These are phyloP conservation scores for Rhododendron kiyosumense DNA, from an alignment of 148 eudicot species.

Conservation along the genomic window DNA sequence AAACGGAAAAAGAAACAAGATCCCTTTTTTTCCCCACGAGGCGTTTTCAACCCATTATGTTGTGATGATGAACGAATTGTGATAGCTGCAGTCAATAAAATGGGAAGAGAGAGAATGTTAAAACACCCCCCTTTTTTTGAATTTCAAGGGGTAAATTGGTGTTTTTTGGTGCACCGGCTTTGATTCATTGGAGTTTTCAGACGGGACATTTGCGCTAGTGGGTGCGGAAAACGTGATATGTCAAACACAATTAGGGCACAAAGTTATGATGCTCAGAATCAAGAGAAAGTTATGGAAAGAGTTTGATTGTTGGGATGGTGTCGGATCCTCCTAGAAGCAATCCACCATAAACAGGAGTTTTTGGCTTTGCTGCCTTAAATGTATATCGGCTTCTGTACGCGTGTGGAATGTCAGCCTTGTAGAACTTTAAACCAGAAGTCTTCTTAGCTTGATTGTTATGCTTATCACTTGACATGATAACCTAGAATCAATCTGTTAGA, in stretches of 20 bases:
- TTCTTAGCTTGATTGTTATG: background rate
- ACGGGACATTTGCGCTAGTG: background rate
- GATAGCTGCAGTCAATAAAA: background rate
- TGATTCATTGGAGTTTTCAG: background rate
- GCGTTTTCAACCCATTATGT: background rate
- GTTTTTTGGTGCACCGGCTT: background rate
- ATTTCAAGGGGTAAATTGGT: background rate
- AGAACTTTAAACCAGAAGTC: background rate
- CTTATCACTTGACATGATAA: background rate
- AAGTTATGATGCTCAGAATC: background rate
- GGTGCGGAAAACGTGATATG: background rate
- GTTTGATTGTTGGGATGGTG: background rate
- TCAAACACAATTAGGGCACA: background rate
- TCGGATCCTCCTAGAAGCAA: background rate
- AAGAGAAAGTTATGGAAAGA: background rate
- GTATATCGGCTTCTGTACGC: background rate
- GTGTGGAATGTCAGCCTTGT: background rate
- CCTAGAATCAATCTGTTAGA: background rate
- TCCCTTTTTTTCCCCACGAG: background rate
- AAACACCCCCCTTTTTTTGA: background rate
- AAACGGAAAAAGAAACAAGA: background rate
- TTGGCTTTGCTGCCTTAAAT: background rate
- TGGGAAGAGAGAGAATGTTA: background rate
- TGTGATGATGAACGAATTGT: background rate
- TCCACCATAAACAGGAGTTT: background rate